Evolutionary conservation across 192 early-diverging fungal genomes (phyloP).

Genomic region (Rhizoclosmatium sp.): DNA sequence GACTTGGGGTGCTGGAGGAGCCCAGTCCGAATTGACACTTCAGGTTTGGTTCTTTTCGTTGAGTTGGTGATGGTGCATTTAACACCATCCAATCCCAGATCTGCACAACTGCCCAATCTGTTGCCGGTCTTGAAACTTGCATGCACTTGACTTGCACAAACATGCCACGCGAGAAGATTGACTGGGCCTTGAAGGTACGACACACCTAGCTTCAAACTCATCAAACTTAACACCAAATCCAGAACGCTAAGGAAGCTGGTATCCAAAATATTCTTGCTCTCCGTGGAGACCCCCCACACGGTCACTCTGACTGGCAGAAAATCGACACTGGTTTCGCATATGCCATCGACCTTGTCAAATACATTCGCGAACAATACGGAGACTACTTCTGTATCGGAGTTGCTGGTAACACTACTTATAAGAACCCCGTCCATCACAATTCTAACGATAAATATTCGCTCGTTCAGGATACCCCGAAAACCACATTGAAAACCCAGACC

Average conservation of each 20-base stretch:
- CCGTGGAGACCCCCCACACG: conserved; percentile 92
- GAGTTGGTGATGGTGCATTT: not conserved
- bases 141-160: conserved; percentile 99
- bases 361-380: conserved; percentile 89
- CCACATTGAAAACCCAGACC: conserved; percentile 77
- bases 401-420: conserved; percentile 64
- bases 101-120: conserved; percentile 83
- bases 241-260: conserved; percentile 85
- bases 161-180: conserved; percentile 90
- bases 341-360: conserved; percentile 88
- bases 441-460: not conserved
- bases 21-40: conserved; percentile 85
- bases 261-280: conserved; percentile 98
- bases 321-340: conserved; percentile 88
- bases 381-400: conserved; percentile 97
- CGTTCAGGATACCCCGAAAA: conserved; percentile 83
- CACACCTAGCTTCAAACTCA: not conserved
- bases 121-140: conserved; percentile 93
- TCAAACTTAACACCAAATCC: not conserved
- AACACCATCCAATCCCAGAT: conserved; percentile 28
- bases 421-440: not conserved
- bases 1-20: conserved; percentile 97
- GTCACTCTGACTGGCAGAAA: conserved; percentile 82
- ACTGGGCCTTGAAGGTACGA: conserved; percentile 74
- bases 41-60: conserved; percentile 64